Conservation (phyloP, 139 green algal genomes). For the Picochlorum sp. region DNA sequence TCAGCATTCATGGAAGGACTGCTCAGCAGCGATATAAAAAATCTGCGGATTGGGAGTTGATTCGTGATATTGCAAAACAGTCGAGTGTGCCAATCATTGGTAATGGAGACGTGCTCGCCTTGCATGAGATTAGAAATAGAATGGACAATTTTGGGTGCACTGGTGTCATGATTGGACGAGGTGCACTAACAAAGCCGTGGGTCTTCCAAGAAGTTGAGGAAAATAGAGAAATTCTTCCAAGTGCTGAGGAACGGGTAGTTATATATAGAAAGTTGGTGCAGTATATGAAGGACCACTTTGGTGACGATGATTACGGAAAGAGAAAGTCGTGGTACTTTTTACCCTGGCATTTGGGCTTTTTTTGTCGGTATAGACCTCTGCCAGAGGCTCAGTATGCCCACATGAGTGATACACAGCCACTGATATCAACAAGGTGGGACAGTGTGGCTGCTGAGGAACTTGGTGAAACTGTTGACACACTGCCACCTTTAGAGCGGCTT, state of each 20-base stretch:
- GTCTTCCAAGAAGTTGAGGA: conserved; percentile 69
- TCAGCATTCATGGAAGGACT: conserved; percentile 80
- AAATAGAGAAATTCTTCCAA: conserved; percentile 44
- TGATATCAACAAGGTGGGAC: conserved; percentile 53
- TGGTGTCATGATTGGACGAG: conserved; percentile 54
- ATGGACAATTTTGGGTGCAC: conserved; percentile 15
- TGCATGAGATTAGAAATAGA: conserved; percentile 42
- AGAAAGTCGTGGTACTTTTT: conserved; percentile 73
- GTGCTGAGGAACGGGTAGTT: conserved; percentile 57
- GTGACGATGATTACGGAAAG: conserved; percentile 60
- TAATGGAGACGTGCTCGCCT: conserved; percentile 68
- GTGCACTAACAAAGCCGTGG: conserved; percentile 79
- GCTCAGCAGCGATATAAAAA: conserved; percentile 77
- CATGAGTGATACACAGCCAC: conserved; percentile 34
- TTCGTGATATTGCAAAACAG: conserved; percentile 33
- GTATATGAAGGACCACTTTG: conserved; percentile 70
- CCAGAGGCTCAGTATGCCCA: conserved; percentile 46
- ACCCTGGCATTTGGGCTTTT: conserved; percentile 73
- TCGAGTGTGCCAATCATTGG: conserved; percentile 48
- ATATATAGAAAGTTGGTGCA: conserved; percentile 59
- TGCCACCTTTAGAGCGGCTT: conserved; percentile 61
- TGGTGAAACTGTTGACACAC: conserved; percentile 44
- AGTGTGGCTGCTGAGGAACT: conserved; percentile 26
- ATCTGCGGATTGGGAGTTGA: conserved; percentile 62
- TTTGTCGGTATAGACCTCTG: conserved; percentile 40